These are phyloP conservation scores for Wickerhamomyces queroliae DNA, from an alignment of 805 yeast genomes.

Conservation along the genomic window DNA sequence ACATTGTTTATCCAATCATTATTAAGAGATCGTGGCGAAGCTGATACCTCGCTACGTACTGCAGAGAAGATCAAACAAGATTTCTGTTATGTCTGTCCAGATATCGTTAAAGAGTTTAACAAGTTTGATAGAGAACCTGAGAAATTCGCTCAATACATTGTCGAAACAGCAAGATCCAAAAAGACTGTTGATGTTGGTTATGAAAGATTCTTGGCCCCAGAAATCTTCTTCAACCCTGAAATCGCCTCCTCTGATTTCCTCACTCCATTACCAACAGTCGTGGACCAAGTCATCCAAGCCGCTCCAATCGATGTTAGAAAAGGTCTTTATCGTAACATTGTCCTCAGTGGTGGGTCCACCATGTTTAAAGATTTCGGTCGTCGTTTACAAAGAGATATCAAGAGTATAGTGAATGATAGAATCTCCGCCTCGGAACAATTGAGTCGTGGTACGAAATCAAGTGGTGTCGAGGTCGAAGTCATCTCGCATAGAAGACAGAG, in stretches of 20 bases:
- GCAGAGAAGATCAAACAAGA: constrained; percentile 97
- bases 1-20: constrained; percentile 89
- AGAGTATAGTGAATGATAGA: constrained; percentile 81
- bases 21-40: constrained; percentile 95
- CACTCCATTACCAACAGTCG: constrained; percentile 94
- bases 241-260: constrained; percentile 92
- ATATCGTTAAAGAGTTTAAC: constrained; percentile 92
- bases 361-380: constrained; percentile 99
- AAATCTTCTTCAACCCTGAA: constrained; percentile 96
- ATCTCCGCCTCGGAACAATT: constrained; percentile 74
- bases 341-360: constrained; percentile 94
- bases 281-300: constrained; percentile 90
- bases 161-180: constrained; percentile 65
- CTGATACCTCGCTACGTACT: constrained; percentile 87
- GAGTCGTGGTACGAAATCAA: constrained; percentile 61
- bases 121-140: constrained; percentile 93
- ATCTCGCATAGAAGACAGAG: constrained; percentile 96
- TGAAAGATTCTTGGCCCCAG: constrained; percentile 98
- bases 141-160: constrained; percentile 87
- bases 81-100: constrained; percentile 96
- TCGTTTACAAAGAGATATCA: constrained; percentile 92
- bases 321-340: constrained; percentile 92
- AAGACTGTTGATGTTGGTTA: constrained; percentile 89
- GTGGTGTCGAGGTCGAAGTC: constrained; percentile 96
- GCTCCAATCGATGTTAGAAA: constrained; percentile 98